A percentile compares a stretch with the other conserved stretches of the same genome.
Conservation (phyloP, 768 basidiomycete species). For the Clathrus columnatus region DNA sequence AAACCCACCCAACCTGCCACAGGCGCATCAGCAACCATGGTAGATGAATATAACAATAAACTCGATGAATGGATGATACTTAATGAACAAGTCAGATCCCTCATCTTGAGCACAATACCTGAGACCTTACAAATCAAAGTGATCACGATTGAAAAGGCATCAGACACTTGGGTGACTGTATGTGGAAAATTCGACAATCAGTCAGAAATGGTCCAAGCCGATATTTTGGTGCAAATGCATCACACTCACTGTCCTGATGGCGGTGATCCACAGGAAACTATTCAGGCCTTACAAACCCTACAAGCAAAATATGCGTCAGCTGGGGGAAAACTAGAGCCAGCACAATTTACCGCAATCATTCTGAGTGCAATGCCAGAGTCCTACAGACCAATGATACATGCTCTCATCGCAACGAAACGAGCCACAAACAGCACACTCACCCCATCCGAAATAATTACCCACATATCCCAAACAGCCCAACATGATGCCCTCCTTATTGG, state of each 20-base stretch:
- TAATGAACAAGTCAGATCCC: neutral
- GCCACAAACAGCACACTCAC: neutral
- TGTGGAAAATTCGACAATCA: neutral
- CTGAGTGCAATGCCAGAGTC: too few species aligned
- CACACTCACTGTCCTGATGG: too few species aligned
- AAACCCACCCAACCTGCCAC: neutral
- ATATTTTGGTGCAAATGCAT: neutral
- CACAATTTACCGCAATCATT: too few species aligned
- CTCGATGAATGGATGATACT: neutral
- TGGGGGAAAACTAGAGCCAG: too few species aligned
- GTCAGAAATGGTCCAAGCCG: neutral
- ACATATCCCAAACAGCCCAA: neutral
- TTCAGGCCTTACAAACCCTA: too few species aligned
- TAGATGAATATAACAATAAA: too few species aligned
- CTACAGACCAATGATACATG: neutral
- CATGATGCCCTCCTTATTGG: neutral
- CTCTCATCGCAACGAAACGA: neutral
- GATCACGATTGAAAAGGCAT: too few species aligned
- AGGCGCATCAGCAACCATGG: neutral
- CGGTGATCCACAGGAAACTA: neutral
- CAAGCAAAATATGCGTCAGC: neutral
- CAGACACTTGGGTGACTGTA: neutral
- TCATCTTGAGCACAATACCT: neutral
- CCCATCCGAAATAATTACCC: too few species aligned
- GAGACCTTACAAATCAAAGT: too few species aligned